Conservation (phyloP, 83 land plant species). For the Isoetes engelmannii region DNA sequence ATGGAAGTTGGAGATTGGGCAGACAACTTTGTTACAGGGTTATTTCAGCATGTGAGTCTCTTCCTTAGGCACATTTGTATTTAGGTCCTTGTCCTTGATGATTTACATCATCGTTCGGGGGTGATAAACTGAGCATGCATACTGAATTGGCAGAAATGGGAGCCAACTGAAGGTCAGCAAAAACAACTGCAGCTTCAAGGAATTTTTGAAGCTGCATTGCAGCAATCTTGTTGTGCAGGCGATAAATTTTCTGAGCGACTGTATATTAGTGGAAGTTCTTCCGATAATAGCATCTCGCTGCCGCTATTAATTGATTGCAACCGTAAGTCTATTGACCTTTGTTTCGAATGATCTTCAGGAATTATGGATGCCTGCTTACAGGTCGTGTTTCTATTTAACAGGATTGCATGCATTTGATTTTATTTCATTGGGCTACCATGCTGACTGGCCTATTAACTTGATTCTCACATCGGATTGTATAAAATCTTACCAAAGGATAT, state of each 20-base stretch:
- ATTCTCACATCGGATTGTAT: constrained; percentile 51
- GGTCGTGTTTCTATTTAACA: constrained; percentile 22
- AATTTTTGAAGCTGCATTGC: constrained; percentile 51
- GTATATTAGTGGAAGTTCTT: constrained; percentile 25
- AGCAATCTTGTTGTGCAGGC: constrained; percentile 60
- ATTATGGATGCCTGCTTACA: neutral
- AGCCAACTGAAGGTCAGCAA: constrained; percentile 22
- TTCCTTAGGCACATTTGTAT: neutral
- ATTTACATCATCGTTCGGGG: neutral
- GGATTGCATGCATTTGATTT: constrained; percentile 62
- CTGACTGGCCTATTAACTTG: constrained; percentile 79
- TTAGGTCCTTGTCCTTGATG: neutral
- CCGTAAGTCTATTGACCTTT: constrained; percentile 14
- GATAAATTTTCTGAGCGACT: constrained; percentile 48
- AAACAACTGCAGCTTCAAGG: constrained; percentile 45
- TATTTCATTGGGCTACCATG: constrained; percentile 66
- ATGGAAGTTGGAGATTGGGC: constrained; percentile 83
- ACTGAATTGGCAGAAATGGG: constrained; percentile 42
- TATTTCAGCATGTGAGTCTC: constrained; percentile 43
- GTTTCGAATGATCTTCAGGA: neutral
- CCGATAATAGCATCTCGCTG: neutral
- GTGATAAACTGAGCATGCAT: neutral
- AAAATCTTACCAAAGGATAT: constrained; percentile 52
- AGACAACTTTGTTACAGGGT: constrained; percentile 50
- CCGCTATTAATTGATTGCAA: constrained; percentile 16